Evolutionary conservation across 192 early-diverging fungal species (phyloP).

Genomic region (Backusella sp.): DNA sequence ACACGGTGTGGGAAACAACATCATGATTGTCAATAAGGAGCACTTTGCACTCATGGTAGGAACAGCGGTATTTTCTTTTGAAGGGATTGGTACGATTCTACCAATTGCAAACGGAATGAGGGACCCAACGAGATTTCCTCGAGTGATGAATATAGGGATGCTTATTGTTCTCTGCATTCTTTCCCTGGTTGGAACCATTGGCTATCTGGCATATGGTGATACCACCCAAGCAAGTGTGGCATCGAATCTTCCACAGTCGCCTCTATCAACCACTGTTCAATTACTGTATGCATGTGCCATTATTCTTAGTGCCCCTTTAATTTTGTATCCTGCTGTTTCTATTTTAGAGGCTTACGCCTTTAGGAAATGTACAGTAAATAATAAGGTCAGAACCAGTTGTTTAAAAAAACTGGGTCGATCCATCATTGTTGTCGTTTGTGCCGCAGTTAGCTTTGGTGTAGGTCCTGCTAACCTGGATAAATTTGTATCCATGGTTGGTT

Average conservation of each 20-base stretch:
- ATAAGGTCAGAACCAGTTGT: constrained; percentile 57
- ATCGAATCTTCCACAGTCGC: constrained; percentile 64
- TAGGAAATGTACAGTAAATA: constrained; percentile 38
- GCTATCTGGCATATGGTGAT: constrained; percentile 77
- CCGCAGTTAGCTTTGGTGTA: constrained; percentile 63
- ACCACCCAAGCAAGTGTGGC: constrained; percentile 79
- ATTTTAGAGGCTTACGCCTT: constrained; percentile 74
- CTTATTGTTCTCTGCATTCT: constrained; percentile 65
- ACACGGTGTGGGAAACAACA: constrained; percentile 48
- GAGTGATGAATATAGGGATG: constrained; percentile 65
- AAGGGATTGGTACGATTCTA: constrained; percentile 45
- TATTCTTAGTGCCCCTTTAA: constrained; percentile 59
- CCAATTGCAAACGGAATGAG: constrained; percentile 77
- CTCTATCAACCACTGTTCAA: constrained; percentile 61
- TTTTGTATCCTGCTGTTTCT: constrained; percentile 76
- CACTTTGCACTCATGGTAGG: constrained; percentile 70
- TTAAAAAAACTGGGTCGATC: constrained; percentile 67
- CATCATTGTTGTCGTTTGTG: constrained; percentile 58
- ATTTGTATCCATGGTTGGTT: constrained; percentile 82
- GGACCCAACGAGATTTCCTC: constrained; percentile 72
- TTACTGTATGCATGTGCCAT: constrained; percentile 84
- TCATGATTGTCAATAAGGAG: constrained; percentile 58
- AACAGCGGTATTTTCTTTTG: constrained; percentile 55
- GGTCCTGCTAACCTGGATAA: constrained; percentile 70
- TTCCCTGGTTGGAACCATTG: constrained; percentile 65